Evolutionary conservation across 2,329 filamentous ascomycete species (phyloP), one percentile per base, ranked within the genome.

Genomic region (Fonsecaea multimorphosa): DNA sequence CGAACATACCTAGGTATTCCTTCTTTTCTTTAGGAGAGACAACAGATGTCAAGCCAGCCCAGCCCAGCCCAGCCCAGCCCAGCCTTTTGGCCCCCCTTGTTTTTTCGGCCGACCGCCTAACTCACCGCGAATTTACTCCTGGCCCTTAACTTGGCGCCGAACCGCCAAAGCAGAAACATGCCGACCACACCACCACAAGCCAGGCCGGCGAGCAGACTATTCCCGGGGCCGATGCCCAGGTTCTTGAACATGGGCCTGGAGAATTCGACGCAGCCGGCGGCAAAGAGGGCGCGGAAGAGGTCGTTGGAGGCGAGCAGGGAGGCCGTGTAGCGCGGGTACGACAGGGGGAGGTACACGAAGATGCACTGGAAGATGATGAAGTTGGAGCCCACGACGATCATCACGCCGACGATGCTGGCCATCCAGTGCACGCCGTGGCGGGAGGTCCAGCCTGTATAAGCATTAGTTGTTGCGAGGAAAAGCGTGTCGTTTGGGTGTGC

Each of bases 81-180:
- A n/a, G n/a, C n/a, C n/a, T n/a, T n/a, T n/a, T n/a, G n/a, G n/a
- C n/a, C n/a, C n/a, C n/a, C n/a, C 29, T 31, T 8, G 29, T 4
- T 31, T 31, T 8, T 31, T 8, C 29, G 29, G 29, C 29, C 29
- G 29, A 5, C 38, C 6, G 16, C 38, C 22, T 27, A 49, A 27
- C 24, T 32, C 24, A 29, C 58, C 6, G 86, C 84, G 77, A 89
- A 89, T 74, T 82, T 84, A 75, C 84, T 87, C 73, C 84, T 78
- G 11, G 81, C 77, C 66, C 87, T 81, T 65, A 89, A 74, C 60
- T 74, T 79, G 22, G 80, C 83, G 1, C 87, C 86, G 66, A 78
- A 86, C 69, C 83, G 84, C 75, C 83, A 89, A 65, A 89, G 76
- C 52, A 82, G 74, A 76, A 82, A 88, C 53, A 90, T 85, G 12